Percentiles rank a stretch among this genome's conserved stretches.
Evolutionary conservation across 805 yeast species (phyloP).

Genomic region (Lipomyces starkeyi): DNA sequence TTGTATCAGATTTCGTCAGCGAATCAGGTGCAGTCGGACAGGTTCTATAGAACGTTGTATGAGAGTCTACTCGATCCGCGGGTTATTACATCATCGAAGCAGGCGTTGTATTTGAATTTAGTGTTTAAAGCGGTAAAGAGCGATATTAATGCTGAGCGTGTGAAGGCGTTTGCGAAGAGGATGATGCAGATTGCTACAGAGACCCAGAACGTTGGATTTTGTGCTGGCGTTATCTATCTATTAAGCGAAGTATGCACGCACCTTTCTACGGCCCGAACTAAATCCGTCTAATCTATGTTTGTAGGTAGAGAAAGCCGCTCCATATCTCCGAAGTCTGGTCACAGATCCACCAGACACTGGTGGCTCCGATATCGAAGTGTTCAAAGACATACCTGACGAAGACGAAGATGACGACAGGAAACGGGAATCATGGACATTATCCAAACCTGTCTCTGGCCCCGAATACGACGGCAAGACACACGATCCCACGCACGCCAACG

Average conservation of each 20-base stretch:
- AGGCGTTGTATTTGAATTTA: slow-evolving; percentile 87
- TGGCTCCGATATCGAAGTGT: slow-evolving; percentile 52
- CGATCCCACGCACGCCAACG: slow-evolving; percentile 92
- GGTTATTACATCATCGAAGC: slow-evolving; percentile 84
- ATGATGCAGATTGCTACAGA: slow-evolving; percentile 81
- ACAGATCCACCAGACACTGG: slow-evolving; percentile 58
- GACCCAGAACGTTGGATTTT: slow-evolving; percentile 88
- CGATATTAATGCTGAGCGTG: slow-evolving; percentile 66
- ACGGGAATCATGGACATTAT: slow-evolving; percentile 30
- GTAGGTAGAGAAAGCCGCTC: slow-evolving; percentile 60
- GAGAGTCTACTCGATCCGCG: slow-evolving; percentile 88
- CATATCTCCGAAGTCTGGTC: slow-evolving; percentile 70
- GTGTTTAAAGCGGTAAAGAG: slow-evolving; percentile 80
- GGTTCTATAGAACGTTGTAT: slow-evolving; percentile 86
- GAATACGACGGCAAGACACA: slow-evolving; percentile 83
- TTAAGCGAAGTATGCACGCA: slow-evolving; percentile 56
- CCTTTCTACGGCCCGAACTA: not conserved
- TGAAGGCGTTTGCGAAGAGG: slow-evolving; percentile 89
- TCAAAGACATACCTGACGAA: slow-evolving; percentile 46
- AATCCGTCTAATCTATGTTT: not conserved
- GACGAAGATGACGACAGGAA: slow-evolving; percentile 42
- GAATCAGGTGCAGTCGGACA: slow-evolving; percentile 51
- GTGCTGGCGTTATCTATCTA: slow-evolving; percentile 80
- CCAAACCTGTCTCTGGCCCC: slow-evolving; percentile 23
- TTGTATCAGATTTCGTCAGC: slow-evolving; percentile 77